phyloP scores from a whole-genome alignment of 1,284 basidiomycete genomes.

The Cutaneotrichosporon spelunceum region DNA sequence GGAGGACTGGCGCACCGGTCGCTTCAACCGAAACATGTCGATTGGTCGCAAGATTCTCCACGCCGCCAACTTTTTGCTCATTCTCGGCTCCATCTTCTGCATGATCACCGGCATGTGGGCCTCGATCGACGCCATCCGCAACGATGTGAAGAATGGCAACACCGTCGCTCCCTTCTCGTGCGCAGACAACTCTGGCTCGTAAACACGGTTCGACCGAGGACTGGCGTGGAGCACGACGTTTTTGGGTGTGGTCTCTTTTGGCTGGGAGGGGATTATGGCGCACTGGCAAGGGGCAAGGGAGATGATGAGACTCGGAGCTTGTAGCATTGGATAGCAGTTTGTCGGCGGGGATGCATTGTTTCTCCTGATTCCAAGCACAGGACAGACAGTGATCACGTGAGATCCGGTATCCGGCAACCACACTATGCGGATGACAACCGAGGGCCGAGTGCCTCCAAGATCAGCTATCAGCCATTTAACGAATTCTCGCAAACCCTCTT shows the following conservation, averaged over 20 bases:
- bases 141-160: slow-evolving; percentile 18
- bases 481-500: background rate
- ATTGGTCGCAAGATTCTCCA: slow-evolving; percentile 19
- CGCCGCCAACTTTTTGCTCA: slow-evolving; percentile 28
- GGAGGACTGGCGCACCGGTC: slow-evolving; percentile 23
- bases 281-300: background rate
- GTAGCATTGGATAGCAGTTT: background rate
- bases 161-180: slow-evolving; percentile 26
- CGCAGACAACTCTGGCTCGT: slow-evolving; percentile 26
- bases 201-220: background rate
- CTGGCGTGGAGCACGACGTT: background rate
- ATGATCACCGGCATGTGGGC: slow-evolving; percentile 36
- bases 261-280: background rate
- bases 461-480: background rate
- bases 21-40: slow-evolving; percentile 7
- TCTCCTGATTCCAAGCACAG: background rate
- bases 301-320: background rate
- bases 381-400: background rate
- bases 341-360: background rate
- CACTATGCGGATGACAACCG: background rate
- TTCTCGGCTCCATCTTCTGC: slow-evolving; percentile 31
- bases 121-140: slow-evolving; percentile 25
- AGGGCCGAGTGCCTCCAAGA: background rate
- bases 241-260: background rate
- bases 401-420: background rate